These are phyloP conservation scores for Nidula microcarpa DNA, from an alignment of 768 basidiomycete species.

Conservation along the genomic window DNA sequence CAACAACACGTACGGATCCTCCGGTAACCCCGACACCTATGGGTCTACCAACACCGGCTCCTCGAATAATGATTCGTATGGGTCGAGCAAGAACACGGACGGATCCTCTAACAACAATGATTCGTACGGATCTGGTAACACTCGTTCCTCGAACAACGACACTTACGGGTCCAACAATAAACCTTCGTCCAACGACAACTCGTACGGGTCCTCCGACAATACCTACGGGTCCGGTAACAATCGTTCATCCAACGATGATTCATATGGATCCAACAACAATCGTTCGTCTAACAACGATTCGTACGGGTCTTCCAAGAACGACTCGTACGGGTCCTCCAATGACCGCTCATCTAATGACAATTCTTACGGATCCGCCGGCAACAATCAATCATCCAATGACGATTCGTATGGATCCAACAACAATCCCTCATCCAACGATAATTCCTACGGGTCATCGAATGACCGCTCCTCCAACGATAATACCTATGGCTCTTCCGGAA, in stretches of 20 bases:
- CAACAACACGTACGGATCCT: background rate
- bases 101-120: slow-evolving; percentile 15
- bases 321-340: slow-evolving; percentile 17
- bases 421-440: slow-evolving; percentile 8
- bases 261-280: slow-evolving; percentile 15
- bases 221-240: slow-evolving; percentile 10
- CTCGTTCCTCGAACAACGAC: background rate
- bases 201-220: background rate
- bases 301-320: slow-evolving; percentile 4
- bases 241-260: background rate
- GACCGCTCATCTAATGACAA: slow-evolving; percentile 1
- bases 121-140: background rate
- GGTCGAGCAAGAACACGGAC: slow-evolving; percentile 6
- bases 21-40: background rate
- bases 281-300: slow-evolving; percentile 11
- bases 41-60: background rate
- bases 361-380: background rate
- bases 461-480: slow-evolving; percentile 6
- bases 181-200: background rate
- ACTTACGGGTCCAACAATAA: slow-evolving; percentile 14
- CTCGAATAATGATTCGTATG: slow-evolving; percentile 8
- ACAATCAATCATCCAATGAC: background rate
- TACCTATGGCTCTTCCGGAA: slow-evolving; percentile 10
- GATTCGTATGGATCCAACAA: slow-evolving; percentile 14
- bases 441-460: slow-evolving; percentile 21